Evolutionary conservation across 2,329 filamentous ascomycete genomes (phyloP), one percentile per base, ranked within the genome.

Genomic region (Ophiostoma sp.): DNA sequence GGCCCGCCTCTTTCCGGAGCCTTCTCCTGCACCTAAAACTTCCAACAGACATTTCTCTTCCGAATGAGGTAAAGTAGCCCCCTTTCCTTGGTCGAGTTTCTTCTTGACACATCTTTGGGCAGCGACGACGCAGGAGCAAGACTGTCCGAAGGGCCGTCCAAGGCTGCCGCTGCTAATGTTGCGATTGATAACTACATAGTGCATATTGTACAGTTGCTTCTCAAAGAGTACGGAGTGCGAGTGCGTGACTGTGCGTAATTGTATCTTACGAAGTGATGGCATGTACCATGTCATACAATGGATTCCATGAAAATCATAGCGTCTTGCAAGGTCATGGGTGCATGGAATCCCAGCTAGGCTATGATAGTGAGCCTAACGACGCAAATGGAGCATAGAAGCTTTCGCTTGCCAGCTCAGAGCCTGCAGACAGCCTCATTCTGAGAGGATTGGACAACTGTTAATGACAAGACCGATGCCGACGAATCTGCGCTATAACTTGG

Each of bases 41-140:
- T 38, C 55, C 55, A 60, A 60, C 55, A 60, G 55, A 60, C 55
- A 40, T 40, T 52, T 60, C 5, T 60, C 27, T 60, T 60, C 55
- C 27, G 5, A 60, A 60, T 38, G 11, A 18, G 55, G 55, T 2
- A 60, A 60, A 38, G 11, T 8, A 38, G 4, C 11, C 27, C 14
- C 4, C 6, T 60, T 60, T 38, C 14, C 27, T 38, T 60, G 55
- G 55, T 60, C n/a, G 49, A 27, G 3, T 11, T 4, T 3, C 7
- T n/a, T 6, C n/a, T 12, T 1, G 55, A 40, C 55, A 9, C 55
- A 60, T 18, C 12, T 60, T 58, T 60, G 27, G 55, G 55, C 55
- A 60, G 55, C 55, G 27, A 60, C 27, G 38, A 2, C 27, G 8
- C 27, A 60, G 47, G 47, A 27, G 27, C 27, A 27, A 27, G 27